Evolutionary conservation across 495 filamentous ascomycete genomes (phyloP), one percentile per base, ranked within the genome.

Genomic region (Xylaria bambusicola): DNA sequence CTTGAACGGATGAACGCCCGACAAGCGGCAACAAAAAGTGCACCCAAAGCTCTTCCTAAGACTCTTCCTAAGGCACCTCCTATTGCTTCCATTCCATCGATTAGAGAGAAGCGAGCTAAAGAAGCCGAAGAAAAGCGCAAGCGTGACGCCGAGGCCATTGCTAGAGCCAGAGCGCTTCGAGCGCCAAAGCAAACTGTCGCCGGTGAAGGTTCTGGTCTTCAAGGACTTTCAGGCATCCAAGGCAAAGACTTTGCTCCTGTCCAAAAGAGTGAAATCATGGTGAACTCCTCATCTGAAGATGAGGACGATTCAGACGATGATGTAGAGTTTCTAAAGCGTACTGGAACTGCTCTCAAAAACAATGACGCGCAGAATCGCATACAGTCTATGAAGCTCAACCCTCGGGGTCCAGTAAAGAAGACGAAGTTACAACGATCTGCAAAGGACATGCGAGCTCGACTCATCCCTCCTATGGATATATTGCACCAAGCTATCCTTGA

Each of bases 361-460:
- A 35, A 52, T 21, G 61, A 70, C 61, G 27, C 60, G 44, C 27
- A 68, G 57, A 61, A 71, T 29, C 58, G 57, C 6, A 71, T 66
- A 57, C 52, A 48, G 73, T 81, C 58, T 76, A 75, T 64, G 79
- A 86, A 46, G 84, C 76, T 56, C 79, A 84, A 77, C 48, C 63
- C 66, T 2, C 84, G 84, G 42, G 85, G 84, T 1, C 93, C 93
- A 0, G 85, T 94, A 23, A 91, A 89, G 75, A 96, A 95, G 75
- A 73, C 81, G 49, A 89, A 88, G 68, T 80, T 90, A 15, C 73
- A 84, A 45, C 82, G 93, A 27, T 92, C 90, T 21, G 84, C 87
- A 2, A 93, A 92, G 68, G 94, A 98, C 71, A 92, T 96, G 86
- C 88, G 95, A 57, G 95, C 94, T 49, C 86, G 94, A 47, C 76